A percentile compares a stretch with the other conserved stretches of the same genome.
phyloP scores from a whole-genome alignment of 768 basidiomycete species.

The Kwoniella europaea region DNA sequence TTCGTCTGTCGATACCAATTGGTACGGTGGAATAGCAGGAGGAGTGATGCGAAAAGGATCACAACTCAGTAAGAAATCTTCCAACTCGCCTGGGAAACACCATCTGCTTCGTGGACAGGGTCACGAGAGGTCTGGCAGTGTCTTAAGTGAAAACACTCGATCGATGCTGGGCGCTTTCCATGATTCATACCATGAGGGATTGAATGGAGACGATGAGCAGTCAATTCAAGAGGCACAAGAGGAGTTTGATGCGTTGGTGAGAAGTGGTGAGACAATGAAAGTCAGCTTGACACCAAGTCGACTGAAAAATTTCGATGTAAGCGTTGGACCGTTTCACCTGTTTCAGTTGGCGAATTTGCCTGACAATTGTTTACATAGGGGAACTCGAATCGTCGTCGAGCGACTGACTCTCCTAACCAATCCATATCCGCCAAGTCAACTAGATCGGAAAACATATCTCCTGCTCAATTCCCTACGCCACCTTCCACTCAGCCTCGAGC shows the following conservation, averaged over 20 bases:
- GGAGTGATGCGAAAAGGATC: constrained; percentile 24
- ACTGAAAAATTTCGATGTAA: constrained; percentile 88
- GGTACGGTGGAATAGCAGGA: constrained; percentile 19
- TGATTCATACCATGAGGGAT: constrained; percentile 29
- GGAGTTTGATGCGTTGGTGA: constrained; percentile 93
- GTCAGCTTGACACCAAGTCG: constrained; percentile 94
- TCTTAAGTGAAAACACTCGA: constrained; percentile 40
- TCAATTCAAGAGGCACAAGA: constrained; percentile 59
- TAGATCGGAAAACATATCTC: constrained; percentile 5
- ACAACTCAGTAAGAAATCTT: constrained; percentile 7
- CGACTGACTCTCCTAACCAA: constrained; percentile 13
- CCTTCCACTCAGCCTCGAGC: background rate
- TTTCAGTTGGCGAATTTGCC: background rate
- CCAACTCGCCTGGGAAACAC: constrained; percentile 10
- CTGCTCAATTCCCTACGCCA: constrained; percentile 7
- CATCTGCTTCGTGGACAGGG: constrained; percentile 12
- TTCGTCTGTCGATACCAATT: constrained; percentile 20
- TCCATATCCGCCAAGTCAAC: constrained; percentile 5
- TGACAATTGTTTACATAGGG: constrained; percentile 10
- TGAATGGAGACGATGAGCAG: constrained; percentile 19
- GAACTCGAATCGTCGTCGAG: constrained; percentile 1
- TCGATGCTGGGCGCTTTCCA: constrained; percentile 43
- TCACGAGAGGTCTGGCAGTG: constrained; percentile 39
- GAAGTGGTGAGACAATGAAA: constrained; percentile 87
- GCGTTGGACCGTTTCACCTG: constrained; percentile 43